These are phyloP conservation scores for Colletotrichum nymphaeae DNA, from an alignment of 2,329 filamentous ascomycete genomes.

Conservation along the genomic window DNA sequence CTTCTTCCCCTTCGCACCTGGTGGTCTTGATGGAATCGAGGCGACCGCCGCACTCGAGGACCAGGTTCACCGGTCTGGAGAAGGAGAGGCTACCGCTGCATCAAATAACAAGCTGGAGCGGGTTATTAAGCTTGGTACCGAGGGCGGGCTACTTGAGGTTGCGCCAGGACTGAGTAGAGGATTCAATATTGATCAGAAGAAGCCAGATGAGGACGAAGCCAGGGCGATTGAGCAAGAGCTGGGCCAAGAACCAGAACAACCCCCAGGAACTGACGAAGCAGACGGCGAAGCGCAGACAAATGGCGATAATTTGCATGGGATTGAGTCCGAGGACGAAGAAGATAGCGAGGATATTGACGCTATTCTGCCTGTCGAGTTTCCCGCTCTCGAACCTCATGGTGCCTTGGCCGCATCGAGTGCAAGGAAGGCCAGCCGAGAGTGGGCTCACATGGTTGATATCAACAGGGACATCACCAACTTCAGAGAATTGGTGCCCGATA, in stretches of 20 bases:
- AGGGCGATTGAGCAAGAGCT: conserved; percentile 57
- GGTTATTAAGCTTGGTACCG: conserved; percentile 83
- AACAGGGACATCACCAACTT: conserved; percentile 96
- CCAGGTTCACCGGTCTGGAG: conserved; percentile 65
- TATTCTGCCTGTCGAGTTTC: conserved; percentile 91
- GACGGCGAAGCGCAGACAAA: conserved; percentile 37
- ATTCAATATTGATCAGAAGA: conserved; percentile 75
- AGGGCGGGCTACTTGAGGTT: conserved; percentile 82
- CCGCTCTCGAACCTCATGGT: conserved; percentile 87
- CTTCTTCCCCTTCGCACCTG: conserved; percentile 94
- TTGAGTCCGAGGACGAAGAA: conserved; percentile 51
- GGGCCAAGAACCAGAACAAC: conserved; percentile 57
- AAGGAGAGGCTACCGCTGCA: conserved; percentile 54
- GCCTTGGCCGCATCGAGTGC: conserved; percentile 77
- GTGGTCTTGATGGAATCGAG: conserved; percentile 88
- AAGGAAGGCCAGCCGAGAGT: conserved; percentile 84
- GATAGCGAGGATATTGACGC: conserved; percentile 80
- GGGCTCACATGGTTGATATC: conserved; percentile 98
- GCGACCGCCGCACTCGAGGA: conserved; percentile 87
- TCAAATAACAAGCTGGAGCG: conserved; percentile 74
- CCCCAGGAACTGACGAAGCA: conserved; percentile 44
- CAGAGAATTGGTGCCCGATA: conserved; percentile 90
- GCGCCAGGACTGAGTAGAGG: conserved; percentile 87
- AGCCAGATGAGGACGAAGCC: conserved; percentile 63
- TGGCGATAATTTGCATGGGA: conserved; percentile 39